Percentiles rank a stretch among this genome's conserved stretches.
Evolutionary conservation across 1,139 yeast genomes (phyloP).

Genomic region (Keqinozyma sinolaborantium): DNA sequence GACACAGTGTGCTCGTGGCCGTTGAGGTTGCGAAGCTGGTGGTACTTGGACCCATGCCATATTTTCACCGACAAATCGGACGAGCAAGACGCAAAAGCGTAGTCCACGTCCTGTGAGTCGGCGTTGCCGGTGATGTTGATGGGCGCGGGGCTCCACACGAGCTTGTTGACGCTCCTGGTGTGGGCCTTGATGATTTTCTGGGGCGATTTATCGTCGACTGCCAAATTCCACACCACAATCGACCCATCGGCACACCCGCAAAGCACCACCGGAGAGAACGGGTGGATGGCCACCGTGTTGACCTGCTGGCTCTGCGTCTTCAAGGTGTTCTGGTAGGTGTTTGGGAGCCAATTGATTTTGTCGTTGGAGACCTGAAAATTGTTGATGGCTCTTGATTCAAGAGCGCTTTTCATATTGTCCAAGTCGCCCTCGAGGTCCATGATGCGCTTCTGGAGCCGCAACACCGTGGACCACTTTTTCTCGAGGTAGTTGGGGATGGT

Average conservation of each 20-base stretch:
- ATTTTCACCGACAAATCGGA: constrained; percentile 71
- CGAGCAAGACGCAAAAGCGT: constrained; percentile 57
- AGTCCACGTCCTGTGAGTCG: constrained; percentile 9
- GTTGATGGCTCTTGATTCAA: constrained; percentile 28
- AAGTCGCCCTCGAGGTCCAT: constrained; percentile 53
- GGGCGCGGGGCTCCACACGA: constrained; percentile 50
- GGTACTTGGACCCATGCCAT: constrained; percentile 59
- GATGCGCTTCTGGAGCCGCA: constrained; percentile 73
- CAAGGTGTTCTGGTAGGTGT: constrained; percentile 45
- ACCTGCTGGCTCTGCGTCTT: constrained; percentile 60
- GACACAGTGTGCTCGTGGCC: constrained; percentile 95
- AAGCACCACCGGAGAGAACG: constrained; percentile 60
- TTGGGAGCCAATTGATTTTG: constrained; percentile 70
- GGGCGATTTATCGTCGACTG: constrained; percentile 58
- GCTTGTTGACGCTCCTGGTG: constrained; percentile 61
- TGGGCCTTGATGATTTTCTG: constrained; percentile 72
- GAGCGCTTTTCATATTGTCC: constrained; percentile 33
- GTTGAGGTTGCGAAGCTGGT: constrained; percentile 59
- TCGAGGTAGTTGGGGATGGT: constrained; percentile 57
- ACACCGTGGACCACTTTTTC: constrained; percentile 87
- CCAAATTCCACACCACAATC: constrained; percentile 68
- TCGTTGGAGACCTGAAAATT: constrained; percentile 16
- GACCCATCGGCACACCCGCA: constrained; percentile 76
- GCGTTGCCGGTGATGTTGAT: constrained; percentile 18
- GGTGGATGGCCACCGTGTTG: constrained; percentile 69